Evolutionary conservation across 108 stramenopile genomes (phyloP), one percentile per base, ranked within the genome.

Genomic region (Fragilariopsis cylindrus): DNA sequence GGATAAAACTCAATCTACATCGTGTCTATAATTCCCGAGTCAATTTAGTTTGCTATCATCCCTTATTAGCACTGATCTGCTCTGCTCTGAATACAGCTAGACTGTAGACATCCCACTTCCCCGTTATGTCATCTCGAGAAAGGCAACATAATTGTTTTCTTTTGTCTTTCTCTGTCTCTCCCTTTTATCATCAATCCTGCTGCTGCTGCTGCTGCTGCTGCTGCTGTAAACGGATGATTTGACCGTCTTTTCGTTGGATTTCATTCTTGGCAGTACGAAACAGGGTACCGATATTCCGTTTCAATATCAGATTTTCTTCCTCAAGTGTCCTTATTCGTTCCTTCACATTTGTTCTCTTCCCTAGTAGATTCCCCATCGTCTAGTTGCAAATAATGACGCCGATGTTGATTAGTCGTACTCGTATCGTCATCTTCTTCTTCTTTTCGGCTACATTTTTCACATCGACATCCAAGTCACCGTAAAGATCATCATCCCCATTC

Each of bases 231-330:
- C 54, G 62, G 9, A 58, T 5, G 60, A 84, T 84, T 60, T 80
- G 68, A 15, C 55, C 66, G 65, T 85, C 81, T 74, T 85, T 83
- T 69, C 87, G 72, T 49, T 80, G 57, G 46, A 90, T 70, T 75
- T 88, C 90, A 3, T 75, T 65, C 43, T 66, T 71, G 13, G 89
- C 89, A 2, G 89, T 90, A 21, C 84, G 82, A 70, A 78, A 90
- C 52, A 90, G 69, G 8, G 75, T 87, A 40, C 85, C 84, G 30
- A 88, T 88, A 68, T 88, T 90, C 15, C 85, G 83, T 69, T 78
- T 80, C 67, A 90, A 62, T 3, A 16, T 58, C 47, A 71, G 75
- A 68, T 90, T 90, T 71, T 87, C 89, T 53, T 71, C 64, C 44
- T 77, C 42, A n/a, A 63, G 42, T 21, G 16, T n/a, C 42, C 42